Percentiles rank a stretch among this genome's conserved stretches.
These are phyloP conservation scores for Brassica carinata DNA, from an alignment of 345 rosid genomes.

Conservation along the genomic window DNA sequence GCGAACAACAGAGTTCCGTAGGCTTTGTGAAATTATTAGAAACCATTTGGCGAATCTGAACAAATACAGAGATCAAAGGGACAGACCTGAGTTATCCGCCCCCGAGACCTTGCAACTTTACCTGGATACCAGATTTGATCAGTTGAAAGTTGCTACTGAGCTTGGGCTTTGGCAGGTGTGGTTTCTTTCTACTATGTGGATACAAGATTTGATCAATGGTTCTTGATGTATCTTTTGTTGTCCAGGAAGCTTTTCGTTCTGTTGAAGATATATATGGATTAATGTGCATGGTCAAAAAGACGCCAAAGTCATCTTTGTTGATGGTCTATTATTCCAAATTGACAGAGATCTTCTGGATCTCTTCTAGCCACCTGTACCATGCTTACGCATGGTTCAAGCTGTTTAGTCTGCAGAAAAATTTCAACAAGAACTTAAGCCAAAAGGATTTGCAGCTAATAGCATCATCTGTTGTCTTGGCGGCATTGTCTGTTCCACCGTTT, in stretches of 20 bases:
- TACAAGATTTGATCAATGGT: too few relatives aligned
- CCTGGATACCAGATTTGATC: conserved; percentile 96
- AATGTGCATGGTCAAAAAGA: conserved; percentile 96
- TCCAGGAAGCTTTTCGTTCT: conserved; percentile 97
- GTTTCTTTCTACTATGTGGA: conserved; percentile 11
- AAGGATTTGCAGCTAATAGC: conserved; percentile 93
- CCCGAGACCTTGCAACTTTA: conserved; percentile 95
- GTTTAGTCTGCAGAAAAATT: conserved; percentile 88
- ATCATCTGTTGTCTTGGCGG: conserved; percentile 94
- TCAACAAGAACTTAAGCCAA: conserved; percentile 92
- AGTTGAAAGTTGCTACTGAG: conserved; percentile 91
- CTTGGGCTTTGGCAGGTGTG: conserved; percentile 93
- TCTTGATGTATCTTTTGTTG: conserved; percentile 11
- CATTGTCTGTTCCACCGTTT: conserved; percentile 76
- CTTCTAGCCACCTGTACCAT: conserved; percentile 91
- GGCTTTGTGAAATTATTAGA: conserved; percentile 95
- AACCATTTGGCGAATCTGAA: conserved; percentile 90
- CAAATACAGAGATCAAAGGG: conserved; percentile 98
- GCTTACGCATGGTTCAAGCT: conserved; percentile 98
- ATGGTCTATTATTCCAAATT: conserved; percentile 94
- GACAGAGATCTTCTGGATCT: conserved; percentile 92
- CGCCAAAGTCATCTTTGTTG: conserved; percentile 88
- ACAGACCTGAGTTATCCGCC: conserved; percentile 91
- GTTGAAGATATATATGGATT: conserved; percentile 93
- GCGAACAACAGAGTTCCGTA: conserved; percentile 89